A percentile compares a stretch with the other conserved stretches of the same genome.
phyloP scores from a whole-genome alignment of 2,329 filamentous ascomycete genomes.

The Xylariaceae sp. region DNA sequence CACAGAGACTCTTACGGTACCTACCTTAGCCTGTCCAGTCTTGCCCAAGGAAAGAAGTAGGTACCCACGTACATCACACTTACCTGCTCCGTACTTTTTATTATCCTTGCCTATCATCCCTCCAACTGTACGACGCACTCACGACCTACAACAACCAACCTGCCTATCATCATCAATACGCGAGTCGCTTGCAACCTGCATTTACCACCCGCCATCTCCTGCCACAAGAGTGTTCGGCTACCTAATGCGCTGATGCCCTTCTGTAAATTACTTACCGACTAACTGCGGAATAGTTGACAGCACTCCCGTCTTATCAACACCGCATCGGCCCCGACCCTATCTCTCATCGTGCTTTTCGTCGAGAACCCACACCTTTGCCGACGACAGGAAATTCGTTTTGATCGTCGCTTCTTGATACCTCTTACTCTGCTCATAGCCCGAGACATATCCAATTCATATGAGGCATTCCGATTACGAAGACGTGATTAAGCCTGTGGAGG shows the following conservation, averaged over 20 bases:
- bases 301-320: not conserved
- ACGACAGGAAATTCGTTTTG: not conserved
- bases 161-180: not conserved
- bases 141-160: not conserved
- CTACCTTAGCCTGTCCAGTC: not conserved
- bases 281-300: not conserved
- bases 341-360: not conserved
- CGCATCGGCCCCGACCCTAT: not conserved
- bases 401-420: not conserved
- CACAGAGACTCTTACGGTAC: not conserved
- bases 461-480: conserved; percentile 12
- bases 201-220: not conserved
- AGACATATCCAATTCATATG: not conserved
- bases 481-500: not conserved
- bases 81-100: not conserved
- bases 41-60: not conserved
- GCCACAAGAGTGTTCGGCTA: not conserved
- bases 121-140: not conserved
- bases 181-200: not conserved
- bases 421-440: conserved; percentile 13
- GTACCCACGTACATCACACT: conserved; percentile 9
- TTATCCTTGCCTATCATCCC: not conserved
- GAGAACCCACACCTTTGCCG: not conserved
- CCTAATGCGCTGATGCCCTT: not conserved
- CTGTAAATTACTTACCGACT: not conserved